phyloP scores from a whole-genome alignment of 2,329 filamentous ascomycete genomes.

The Thelonectria blattea region DNA sequence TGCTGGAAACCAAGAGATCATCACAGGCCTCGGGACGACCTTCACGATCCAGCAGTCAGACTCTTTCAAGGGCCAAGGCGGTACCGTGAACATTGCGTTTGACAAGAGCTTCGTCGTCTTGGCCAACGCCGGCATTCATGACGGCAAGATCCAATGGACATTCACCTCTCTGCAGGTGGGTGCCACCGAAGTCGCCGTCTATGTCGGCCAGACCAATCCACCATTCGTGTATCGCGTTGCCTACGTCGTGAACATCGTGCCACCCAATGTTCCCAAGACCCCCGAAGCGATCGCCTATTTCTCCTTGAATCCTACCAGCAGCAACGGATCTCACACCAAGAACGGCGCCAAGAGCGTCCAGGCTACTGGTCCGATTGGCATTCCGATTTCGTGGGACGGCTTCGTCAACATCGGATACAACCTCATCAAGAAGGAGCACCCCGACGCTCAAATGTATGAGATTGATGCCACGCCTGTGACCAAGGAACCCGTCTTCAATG shows the following conservation, averaged over 20 bases:
- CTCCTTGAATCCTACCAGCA: background rate
- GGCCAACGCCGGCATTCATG: background rate
- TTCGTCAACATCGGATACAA: conserved; percentile 22
- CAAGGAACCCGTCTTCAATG: conserved; percentile 8
- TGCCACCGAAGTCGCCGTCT: background rate
- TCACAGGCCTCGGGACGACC: background rate
- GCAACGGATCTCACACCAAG: background rate
- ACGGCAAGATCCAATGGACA: background rate
- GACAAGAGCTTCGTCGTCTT: conserved; percentile 4
- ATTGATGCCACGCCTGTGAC: conserved; percentile 19
- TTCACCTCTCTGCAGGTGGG: background rate
- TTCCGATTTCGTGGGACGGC: conserved; percentile 22
- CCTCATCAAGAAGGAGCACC: conserved; percentile 14
- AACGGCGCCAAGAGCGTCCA: background rate
- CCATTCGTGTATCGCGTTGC: background rate
- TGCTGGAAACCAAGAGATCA: background rate
- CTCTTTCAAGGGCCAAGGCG: conserved; percentile 17
- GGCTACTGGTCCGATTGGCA: background rate
- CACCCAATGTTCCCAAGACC: no score
- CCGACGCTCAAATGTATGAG: conserved; percentile 19
- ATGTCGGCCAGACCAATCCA: background rate
- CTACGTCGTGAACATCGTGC: background rate
- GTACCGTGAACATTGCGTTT: conserved; percentile 13
- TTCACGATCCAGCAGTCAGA: conserved; percentile 18
- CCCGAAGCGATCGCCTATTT: background rate